Percentiles rank a stretch among this genome's conserved stretches.
Conservation (phyloP, 2,329 filamentous ascomycete species). For the Beauveria scarabaeidicola region DNA sequence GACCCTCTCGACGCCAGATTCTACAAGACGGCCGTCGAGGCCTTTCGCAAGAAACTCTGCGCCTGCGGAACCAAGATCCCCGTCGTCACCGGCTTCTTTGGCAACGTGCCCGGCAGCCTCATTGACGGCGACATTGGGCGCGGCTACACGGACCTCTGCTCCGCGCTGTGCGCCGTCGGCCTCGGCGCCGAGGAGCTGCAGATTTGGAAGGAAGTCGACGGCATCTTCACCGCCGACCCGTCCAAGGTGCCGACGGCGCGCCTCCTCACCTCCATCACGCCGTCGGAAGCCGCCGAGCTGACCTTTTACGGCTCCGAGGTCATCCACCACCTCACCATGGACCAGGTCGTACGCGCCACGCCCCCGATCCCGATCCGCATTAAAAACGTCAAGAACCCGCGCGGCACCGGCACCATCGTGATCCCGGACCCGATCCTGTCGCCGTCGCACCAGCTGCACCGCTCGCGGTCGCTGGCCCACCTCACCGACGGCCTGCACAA, state of each 20-base stretch:
- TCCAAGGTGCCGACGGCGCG: slow-evolving; percentile 89
- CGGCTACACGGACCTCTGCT: slow-evolving; percentile 94
- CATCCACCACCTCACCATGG: slow-evolving; percentile 98
- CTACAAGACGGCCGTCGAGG: slow-evolving; percentile 55
- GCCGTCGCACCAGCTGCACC: slow-evolving; percentile 50
- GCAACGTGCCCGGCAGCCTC: slow-evolving; percentile 81
- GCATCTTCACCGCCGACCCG: slow-evolving; percentile 79
- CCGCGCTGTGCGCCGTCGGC: slow-evolving; percentile 83
- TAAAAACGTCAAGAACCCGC: slow-evolving; percentile 85
- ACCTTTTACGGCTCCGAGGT: slow-evolving; percentile 94
- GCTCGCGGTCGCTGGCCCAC: slow-evolving; percentile 25
- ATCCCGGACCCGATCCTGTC: slow-evolving; percentile 61
- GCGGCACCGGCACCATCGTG: slow-evolving; percentile 70
- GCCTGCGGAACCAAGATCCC: slow-evolving; percentile 62
- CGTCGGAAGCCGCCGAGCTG: slow-evolving; percentile 88
- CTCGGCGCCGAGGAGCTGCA: slow-evolving; percentile 83
- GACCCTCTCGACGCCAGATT: slow-evolving; percentile 58
- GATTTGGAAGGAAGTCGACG: slow-evolving; percentile 98
- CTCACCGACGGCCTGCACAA: slow-evolving; percentile 31
- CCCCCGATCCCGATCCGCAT: slow-evolving; percentile 78
- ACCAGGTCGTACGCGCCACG: slow-evolving; percentile 78
- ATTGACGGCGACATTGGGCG: slow-evolving; percentile 83
- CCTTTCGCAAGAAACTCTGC: slow-evolving; percentile 55
- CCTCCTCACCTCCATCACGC: slow-evolving; percentile 80
- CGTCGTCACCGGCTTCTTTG: slow-evolving; percentile 89